Conservation (phyloP, 768 basidiomycete genomes). For the Agrocybe praecox region DNA sequence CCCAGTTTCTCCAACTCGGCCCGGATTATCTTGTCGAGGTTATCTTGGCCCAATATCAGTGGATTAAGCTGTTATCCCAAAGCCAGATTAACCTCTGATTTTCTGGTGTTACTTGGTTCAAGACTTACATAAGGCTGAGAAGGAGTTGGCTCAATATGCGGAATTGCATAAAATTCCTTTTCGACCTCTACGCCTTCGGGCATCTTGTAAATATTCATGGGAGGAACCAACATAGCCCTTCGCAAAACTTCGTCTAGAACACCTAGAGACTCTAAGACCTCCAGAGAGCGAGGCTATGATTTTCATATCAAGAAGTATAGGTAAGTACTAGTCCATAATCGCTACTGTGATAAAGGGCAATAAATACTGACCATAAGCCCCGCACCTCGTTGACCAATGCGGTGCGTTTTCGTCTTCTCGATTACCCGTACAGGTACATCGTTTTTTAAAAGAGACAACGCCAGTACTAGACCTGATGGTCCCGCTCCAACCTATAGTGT, state of each 20-base stretch:
- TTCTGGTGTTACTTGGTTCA: background rate
- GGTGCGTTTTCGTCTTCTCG: slow-evolving; percentile 38
- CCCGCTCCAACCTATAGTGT: slow-evolving; percentile 45
- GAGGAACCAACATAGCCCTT: slow-evolving; percentile 18
- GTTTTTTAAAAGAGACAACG: slow-evolving; percentile 40
- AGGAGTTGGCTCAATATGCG: slow-evolving; percentile 27
- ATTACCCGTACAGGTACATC: slow-evolving; percentile 51
- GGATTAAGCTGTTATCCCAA: slow-evolving; percentile 3
- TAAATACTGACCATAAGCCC: slow-evolving; percentile 32
- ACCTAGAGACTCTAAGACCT: slow-evolving; percentile 41
- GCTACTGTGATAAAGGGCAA: background rate
- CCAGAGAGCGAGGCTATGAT: slow-evolving; percentile 42
- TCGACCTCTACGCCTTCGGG: slow-evolving; percentile 27
- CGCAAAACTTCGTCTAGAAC: slow-evolving; percentile 33
- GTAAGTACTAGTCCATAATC: background rate
- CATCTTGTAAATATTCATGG: slow-evolving; percentile 33
- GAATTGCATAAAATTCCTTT: slow-evolving; percentile 29
- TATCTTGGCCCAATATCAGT: slow-evolving; percentile 31
- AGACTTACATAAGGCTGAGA: slow-evolving; percentile 32
- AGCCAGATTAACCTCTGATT: too few relatives aligned
- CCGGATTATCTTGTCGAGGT: slow-evolving; percentile 36
- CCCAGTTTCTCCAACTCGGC: slow-evolving; percentile 29
- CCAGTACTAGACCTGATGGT: slow-evolving; percentile 44
- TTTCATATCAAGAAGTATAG: background rate
- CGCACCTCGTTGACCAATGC: slow-evolving; percentile 35